phyloP scores from a whole-genome alignment of 2,329 filamentous ascomycete species.

The Penicillium sp. region DNA sequence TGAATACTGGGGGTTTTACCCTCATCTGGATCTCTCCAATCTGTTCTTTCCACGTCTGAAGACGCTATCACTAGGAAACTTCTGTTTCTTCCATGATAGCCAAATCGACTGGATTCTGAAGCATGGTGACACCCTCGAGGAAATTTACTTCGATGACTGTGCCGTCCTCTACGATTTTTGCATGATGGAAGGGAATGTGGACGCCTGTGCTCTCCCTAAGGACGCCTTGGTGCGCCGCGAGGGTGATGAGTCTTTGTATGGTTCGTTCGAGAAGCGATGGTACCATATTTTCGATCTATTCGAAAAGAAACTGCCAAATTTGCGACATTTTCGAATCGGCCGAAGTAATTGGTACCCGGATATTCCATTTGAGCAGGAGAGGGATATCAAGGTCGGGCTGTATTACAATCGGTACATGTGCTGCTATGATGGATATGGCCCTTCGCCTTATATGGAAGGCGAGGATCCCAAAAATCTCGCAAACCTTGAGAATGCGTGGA shows the following conservation, averaged over 20 bases:
- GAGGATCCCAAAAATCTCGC: not conserved
- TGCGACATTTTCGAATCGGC: conserved; percentile 25
- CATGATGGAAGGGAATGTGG: conserved; percentile 1
- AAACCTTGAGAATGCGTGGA: not conserved
- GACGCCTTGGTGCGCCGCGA: not conserved
- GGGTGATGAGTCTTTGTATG: not conserved
- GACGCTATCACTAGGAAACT: conserved; percentile 46
- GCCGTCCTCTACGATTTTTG: conserved; percentile 31
- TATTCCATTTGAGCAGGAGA: conserved; percentile 26
- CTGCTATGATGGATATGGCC: conserved; percentile 24
- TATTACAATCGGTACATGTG: conserved; percentile 20
- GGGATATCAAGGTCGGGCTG: conserved; percentile 17
- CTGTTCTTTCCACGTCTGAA: conserved; percentile 46
- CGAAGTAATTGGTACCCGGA: conserved; percentile 3
- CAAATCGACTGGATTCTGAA: conserved; percentile 54
- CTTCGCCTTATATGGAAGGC: conserved; percentile 20
- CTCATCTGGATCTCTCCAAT: conserved; percentile 40
- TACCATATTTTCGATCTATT: conserved; percentile 27
- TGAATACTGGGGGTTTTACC: conserved; percentile 48
- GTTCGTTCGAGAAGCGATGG: conserved; percentile 24
- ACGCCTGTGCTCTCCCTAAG: not conserved
- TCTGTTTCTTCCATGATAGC: conserved; percentile 50
- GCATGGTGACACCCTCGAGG: conserved; percentile 42
- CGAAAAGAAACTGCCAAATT: conserved; percentile 16
- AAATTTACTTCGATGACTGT: conserved; percentile 52